Base-by-base conservation (phyloP, 495 filamentous ascomycete species). In the Penicillium bovifimosum region DNA sequence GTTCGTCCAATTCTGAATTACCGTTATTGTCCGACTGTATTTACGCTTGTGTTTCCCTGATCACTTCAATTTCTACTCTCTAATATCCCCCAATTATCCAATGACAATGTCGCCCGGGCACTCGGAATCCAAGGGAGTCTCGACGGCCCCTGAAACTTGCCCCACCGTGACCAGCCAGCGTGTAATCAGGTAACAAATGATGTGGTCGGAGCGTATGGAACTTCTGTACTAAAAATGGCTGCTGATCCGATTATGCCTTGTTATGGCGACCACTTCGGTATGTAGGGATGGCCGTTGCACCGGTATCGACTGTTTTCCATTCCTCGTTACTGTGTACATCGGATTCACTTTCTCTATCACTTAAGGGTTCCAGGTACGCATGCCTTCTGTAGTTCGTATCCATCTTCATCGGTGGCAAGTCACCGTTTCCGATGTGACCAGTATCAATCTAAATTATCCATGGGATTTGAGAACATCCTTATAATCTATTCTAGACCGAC, bases 71-170 rank as follows among this genome's bases (percentile, higher is more conserved):
- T 27, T 41, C 8, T 2, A 36, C 34, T 17, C 6, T 3, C 29
- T 11, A 38, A 33, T 33, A n/a, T 33, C 17, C n/a, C 28, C 17
- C 16, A 6, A 17, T 4, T 33, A 47, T 10, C 56, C 58, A 64
- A 64, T 62, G 27, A 51, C 1, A 31, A 14, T 42, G 26, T 33
- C n/a, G 18, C 11, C 1, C n/a, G n/a, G 24, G 14, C 14, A 34
- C 27, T 43, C 53, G 54, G 59, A 65, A 50, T 65, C 64, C 64
- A 62, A 62, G 62, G 61, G 54, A 55, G 62, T 54, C 55, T 47
- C 52, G 54, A 55, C 64, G 64, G 64, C 64, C 64, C 64, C 64
- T 67, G 62, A 67, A 52, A 67, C 56, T 40, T 36, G 60, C 53
- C 50, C 64, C 64, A 61, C 62, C 6, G 16, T 33, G 13, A 24